Evolutionary conservation across 139 green algal species (phyloP), one percentile per base, ranked within the genome.

Genomic region (Micractinium sp.): DNA sequence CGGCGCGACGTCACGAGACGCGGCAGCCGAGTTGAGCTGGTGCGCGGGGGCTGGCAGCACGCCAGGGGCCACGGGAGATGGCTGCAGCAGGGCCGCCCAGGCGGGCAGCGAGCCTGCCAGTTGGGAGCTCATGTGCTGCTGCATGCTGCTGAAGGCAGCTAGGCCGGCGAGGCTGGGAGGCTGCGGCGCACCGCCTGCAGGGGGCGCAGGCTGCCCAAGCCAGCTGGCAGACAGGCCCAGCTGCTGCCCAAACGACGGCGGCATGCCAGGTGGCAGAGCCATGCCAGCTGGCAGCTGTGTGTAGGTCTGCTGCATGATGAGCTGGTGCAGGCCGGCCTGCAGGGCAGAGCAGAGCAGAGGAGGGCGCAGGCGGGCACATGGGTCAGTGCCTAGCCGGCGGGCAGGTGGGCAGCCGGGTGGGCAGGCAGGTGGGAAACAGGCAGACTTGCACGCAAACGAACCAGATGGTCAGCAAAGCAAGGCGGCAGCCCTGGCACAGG

Each of bases 231-330:
- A 38, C 27, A 87, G 66, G 66, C 38, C 83, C 63, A 87, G 83
- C 83, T 87, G 85, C 71, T 69, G 85, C 16, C 41, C 47, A 33
- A 82, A 88, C 29, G 74, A 38, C 9, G 38, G 15, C 16, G 61
- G 67, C 38, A 71, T 5, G 63, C 63, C 63, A 71, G 63, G 63
- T 27, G 74, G 71, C 22, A 27, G 27, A 12, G 61, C 29, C 38
- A 39, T 22, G 66, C 36, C 63, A 71, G 63, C 7, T 27, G 69
- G 39, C 66, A 87, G 38, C 83, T 87, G 83, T 7, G 31, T 71
- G 69, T 81, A 91, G 7, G 83, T 56, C 73, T 91, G 82, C 80
- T 89, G 82, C 89, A 91, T 91, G 71, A 91, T 87, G 1, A 91
- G 81, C 67, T 78, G 73, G 60, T 91, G 89, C 71, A 91, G 31